Evolutionary conservation across 345 rosid species (phyloP), one percentile per base, ranked within the genome.

Genomic region (Eucalyptus pumila): DNA sequence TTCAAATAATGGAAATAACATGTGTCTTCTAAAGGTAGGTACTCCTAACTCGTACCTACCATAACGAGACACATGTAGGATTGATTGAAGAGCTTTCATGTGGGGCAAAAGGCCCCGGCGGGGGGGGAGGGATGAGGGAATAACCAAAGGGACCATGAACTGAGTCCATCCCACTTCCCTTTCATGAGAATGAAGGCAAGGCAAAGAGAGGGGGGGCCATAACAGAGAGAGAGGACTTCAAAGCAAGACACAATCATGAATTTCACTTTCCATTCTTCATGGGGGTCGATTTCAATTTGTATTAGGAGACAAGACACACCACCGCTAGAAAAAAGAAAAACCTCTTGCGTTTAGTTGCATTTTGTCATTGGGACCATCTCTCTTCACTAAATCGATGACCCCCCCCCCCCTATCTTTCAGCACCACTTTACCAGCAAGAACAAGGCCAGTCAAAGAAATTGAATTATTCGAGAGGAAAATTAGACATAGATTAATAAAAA

Each of bases 241-340:
- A 86, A 30, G 27, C 40, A 89, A 91, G 92, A 87, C 95, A 93
- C 87, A 89, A 93, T 90, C 88, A 93, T 92, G 89, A 89, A 89
- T 58, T 88, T 90, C 67, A 86, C 90, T 90, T 91, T 89, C 87
- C 88, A 88, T 91, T 92, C 90, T 88, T 92, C 85, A 89, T 87
- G 92, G 92, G 86, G 90, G 88, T 88, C 92, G 92, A 91, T 88
- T 86, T 24, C 32, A 14, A 72, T 42, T 91, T 86, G 92, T 89
- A 91, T 93, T 58, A 58, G 85, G 47, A 76, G 85, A 76, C 85
- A 76, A 40, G 85, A 76, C 47, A 76, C 85, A 21, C 85, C 85
- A 76, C 85, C 47, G 44, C 26, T 11, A 76, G 47, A 76, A 40
- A 34, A 72, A 40, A 21, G 47, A 88, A 92, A 69, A 86, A 91